Evolutionary conservation across 805 yeast species (phyloP).

Genomic region (Candida easanensis): DNA sequence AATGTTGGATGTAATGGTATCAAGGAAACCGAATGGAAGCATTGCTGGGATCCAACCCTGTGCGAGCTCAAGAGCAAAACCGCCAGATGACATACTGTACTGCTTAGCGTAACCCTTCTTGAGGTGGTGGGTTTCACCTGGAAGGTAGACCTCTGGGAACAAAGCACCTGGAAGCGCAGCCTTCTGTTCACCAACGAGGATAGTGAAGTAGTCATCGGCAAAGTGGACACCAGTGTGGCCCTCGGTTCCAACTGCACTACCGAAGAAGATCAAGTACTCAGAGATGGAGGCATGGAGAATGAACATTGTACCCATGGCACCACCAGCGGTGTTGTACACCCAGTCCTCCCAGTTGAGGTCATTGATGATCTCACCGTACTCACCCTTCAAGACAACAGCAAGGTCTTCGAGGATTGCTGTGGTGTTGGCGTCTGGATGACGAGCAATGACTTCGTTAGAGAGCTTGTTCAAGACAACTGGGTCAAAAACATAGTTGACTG

Average conservation of each 20-base stretch:
- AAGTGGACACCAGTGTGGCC: conserved; percentile 96
- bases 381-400: conserved; percentile 51
- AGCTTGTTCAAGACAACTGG: conserved; percentile 54
- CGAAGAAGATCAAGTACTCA: conserved; percentile 91
- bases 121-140: conserved; percentile 87
- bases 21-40: conserved; percentile 94
- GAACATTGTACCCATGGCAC: conserved; percentile 97
- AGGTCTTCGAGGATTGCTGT: conserved; percentile 63
- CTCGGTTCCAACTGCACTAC: conserved; percentile 91
- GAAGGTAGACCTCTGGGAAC: conserved; percentile 66
- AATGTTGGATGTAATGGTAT: conserved; percentile 73
- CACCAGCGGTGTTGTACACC: conserved; percentile 98
- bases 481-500: conserved; percentile 70
- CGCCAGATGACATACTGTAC: conserved; percentile 77
- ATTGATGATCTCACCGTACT: conserved; percentile 75
- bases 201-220: conserved; percentile 97
- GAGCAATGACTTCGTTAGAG: conserved; percentile 50
- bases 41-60: conserved; percentile 99
- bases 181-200: conserved; percentile 71
- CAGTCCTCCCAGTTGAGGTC: conserved; percentile 75
- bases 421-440: conserved; percentile 55
- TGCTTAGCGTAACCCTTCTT: conserved; percentile 74
- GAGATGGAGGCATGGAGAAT: conserved; percentile 92
- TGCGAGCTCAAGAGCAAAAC: conserved; percentile 91
- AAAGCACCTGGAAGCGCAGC: conserved; percentile 70